Conservation (phyloP, 2,329 filamentous ascomycete genomes). For the Ophiostoma australiae region DNA sequence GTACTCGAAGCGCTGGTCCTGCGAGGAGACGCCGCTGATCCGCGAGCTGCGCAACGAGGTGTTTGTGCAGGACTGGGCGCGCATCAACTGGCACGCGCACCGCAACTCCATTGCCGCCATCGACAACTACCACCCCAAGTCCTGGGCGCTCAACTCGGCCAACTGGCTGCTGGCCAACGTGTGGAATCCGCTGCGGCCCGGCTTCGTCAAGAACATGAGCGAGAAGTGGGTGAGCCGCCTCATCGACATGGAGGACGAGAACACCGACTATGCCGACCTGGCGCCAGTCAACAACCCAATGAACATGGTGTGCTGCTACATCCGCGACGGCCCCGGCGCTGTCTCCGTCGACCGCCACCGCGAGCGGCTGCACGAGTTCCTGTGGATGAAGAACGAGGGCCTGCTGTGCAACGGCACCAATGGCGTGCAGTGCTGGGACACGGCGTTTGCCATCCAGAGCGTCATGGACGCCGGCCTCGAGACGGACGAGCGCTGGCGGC, state of each 20-base stretch:
- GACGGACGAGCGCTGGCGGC: slow-evolving; percentile 68
- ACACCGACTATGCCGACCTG: slow-evolving; percentile 80
- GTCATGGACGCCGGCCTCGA: slow-evolving; percentile 73
- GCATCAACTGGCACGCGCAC: slow-evolving; percentile 70
- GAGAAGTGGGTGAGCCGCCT: slow-evolving; percentile 79
- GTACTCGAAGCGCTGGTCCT: slow-evolving; percentile 76
- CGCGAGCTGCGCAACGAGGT: slow-evolving; percentile 72
- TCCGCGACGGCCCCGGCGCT: slow-evolving; percentile 73
- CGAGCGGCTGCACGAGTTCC: slow-evolving; percentile 75
- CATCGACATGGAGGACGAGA: slow-evolving; percentile 85
- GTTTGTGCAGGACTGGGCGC: slow-evolving; percentile 70
- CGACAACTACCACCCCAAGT: slow-evolving; percentile 93
- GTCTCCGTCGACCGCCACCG: slow-evolving; percentile 63
- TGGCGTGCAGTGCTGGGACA: slow-evolving; percentile 97
- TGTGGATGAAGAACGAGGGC: slow-evolving; percentile 89
- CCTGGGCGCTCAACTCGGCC: slow-evolving; percentile 69
- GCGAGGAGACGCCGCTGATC: slow-evolving; percentile 69
- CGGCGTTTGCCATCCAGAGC: slow-evolving; percentile 80
- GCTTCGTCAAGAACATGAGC: slow-evolving; percentile 61
- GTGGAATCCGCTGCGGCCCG: slow-evolving; percentile 70
- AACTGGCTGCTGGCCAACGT: slow-evolving; percentile 77
- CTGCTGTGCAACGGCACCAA: slow-evolving; percentile 96
- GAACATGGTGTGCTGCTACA: slow-evolving; percentile 83
- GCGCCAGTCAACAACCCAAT: slow-evolving; percentile 87
- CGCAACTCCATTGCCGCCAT: slow-evolving; percentile 73